Percentiles rank a stretch among this genome's conserved stretches.
Evolutionary conservation across 345 rosid species (phyloP).

Genomic region (Eucalyptus tenuipes): DNA sequence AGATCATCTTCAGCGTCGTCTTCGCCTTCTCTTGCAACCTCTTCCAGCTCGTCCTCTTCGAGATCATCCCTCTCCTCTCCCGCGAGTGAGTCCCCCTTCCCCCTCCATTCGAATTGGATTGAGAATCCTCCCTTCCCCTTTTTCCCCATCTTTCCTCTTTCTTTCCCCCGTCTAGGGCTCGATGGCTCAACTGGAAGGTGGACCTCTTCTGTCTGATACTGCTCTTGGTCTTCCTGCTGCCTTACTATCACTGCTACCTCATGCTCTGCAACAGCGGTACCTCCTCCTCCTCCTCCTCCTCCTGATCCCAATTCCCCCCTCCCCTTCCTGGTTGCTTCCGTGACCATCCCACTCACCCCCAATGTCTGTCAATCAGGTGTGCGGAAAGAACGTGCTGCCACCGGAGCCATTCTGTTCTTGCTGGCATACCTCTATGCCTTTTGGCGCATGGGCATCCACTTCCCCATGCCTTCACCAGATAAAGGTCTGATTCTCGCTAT

Average conservation of each 20-base stretch:
- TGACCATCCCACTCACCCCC: neutral
- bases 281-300: neutral
- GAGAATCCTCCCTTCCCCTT: neutral
- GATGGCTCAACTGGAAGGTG: slow-evolving; percentile 95
- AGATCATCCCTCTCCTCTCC: slow-evolving; percentile 89
- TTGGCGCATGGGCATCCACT: slow-evolving; percentile 99
- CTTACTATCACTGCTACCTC: slow-evolving; percentile 94
- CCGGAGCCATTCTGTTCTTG: slow-evolving; percentile 83
- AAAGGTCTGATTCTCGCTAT: slow-evolving; percentile 39
- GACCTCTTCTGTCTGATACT: slow-evolving; percentile 87
- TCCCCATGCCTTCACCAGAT: slow-evolving; percentile 93
- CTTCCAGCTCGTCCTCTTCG: slow-evolving; percentile 90
- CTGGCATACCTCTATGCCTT: slow-evolving; percentile 85
- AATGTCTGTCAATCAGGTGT: slow-evolving; percentile 32
- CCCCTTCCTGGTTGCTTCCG: neutral
- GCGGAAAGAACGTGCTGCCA: slow-evolving; percentile 85
- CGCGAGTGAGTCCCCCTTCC: slow-evolving; percentile 35
- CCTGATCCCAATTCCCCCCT: neutral
- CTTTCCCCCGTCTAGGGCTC: slow-evolving; percentile 36
- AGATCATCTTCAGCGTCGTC: slow-evolving; percentile 88
- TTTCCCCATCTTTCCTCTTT: neutral
- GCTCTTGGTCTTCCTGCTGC: slow-evolving; percentile 87
- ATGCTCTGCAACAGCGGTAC: slow-evolving; percentile 89
- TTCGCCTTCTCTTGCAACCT: slow-evolving; percentile 94
- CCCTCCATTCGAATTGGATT: no score